Conservation (phyloP, 768 basidiomycete species). For the Cyclocybe aegerita region DNA sequence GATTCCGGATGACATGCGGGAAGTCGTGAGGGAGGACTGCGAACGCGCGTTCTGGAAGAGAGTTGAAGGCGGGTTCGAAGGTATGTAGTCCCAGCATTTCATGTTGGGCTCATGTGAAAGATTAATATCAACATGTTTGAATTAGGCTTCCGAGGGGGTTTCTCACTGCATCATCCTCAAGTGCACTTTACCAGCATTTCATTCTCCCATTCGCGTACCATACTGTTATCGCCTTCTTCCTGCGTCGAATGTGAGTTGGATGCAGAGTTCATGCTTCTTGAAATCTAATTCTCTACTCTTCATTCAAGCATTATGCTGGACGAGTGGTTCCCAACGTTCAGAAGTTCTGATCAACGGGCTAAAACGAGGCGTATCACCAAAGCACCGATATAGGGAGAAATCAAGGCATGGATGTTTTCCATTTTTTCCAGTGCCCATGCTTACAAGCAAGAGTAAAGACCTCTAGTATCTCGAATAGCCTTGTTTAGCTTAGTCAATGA, state of each 20-base stretch:
- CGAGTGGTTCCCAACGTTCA: slow-evolving; percentile 45
- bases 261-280: background rate
- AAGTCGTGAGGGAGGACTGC: slow-evolving; percentile 57
- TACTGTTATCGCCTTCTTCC: slow-evolving; percentile 38
- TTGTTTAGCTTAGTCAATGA: slow-evolving; percentile 46
- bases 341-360: slow-evolving; percentile 80
- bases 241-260: slow-evolving; percentile 69
- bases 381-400: slow-evolving; percentile 61
- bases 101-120: background rate
- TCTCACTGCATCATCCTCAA: slow-evolving; percentile 44
- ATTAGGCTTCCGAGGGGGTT: slow-evolving; percentile 48
- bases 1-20: slow-evolving; percentile 42
- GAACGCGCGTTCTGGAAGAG: slow-evolving; percentile 65
- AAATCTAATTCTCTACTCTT: background rate
- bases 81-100: slow-evolving; percentile 22
- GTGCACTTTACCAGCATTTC: slow-evolving; percentile 58
- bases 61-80: slow-evolving; percentile 37
- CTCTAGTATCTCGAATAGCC: slow-evolving; percentile 33
- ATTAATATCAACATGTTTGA: background rate
- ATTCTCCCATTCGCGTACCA: slow-evolving; percentile 58
- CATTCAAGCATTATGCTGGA: slow-evolving; percentile 67
- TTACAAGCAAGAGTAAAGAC: slow-evolving; percentile 15
- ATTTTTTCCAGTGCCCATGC: background rate
- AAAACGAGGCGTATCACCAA: slow-evolving; percentile 75
- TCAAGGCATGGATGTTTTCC: slow-evolving; percentile 44